Percentiles rank a stretch among this genome's conserved stretches.
phyloP scores from a whole-genome alignment of 495 filamentous ascomycete genomes.

The Hypoxylon crocopeplum region DNA sequence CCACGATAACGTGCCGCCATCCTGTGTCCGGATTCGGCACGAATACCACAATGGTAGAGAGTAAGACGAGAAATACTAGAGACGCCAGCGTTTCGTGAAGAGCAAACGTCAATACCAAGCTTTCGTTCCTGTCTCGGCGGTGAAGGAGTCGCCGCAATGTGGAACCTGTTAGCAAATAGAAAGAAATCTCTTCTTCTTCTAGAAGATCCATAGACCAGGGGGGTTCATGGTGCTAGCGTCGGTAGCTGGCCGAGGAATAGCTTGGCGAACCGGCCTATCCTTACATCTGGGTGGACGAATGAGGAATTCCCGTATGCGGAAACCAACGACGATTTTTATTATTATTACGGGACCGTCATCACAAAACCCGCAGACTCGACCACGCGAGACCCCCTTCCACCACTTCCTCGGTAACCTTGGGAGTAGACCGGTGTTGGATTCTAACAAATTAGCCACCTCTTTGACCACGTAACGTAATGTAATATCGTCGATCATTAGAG shows the following conservation, averaged over 20 bases:
- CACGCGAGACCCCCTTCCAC: conserved; percentile 10
- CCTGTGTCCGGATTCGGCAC: conserved; percentile 13
- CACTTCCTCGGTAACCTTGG: conserved; percentile 24
- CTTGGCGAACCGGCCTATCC: conserved; percentile 14
- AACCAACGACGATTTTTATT: neutral
- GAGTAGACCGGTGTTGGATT: conserved; percentile 21
- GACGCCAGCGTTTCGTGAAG: conserved; percentile 1
- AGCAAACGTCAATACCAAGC: conserved; percentile 17
- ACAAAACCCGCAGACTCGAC: no score
- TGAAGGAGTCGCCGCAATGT: conserved; percentile 30
- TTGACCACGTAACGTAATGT: conserved; percentile 31
- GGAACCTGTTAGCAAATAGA: conserved; percentile 27
- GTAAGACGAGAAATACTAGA: neutral
- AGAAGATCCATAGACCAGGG: conserved; percentile 19
- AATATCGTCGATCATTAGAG: conserved; percentile 35
- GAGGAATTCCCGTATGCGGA: neutral
- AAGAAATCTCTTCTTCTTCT: conserved; percentile 40
- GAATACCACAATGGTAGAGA: conserved; percentile 1
- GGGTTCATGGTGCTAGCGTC: conserved; percentile 27
- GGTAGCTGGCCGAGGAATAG: conserved; percentile 28
- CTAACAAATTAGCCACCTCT: neutral
- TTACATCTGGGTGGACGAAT: conserved; percentile 7
- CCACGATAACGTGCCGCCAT: conserved; percentile 7
- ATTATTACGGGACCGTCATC: conserved; percentile 17
- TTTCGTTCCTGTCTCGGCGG: conserved; percentile 34